Evolutionary conservation across 257 asterid species (phyloP).

Genomic region (Ophiorrhiza pumila): DNA sequence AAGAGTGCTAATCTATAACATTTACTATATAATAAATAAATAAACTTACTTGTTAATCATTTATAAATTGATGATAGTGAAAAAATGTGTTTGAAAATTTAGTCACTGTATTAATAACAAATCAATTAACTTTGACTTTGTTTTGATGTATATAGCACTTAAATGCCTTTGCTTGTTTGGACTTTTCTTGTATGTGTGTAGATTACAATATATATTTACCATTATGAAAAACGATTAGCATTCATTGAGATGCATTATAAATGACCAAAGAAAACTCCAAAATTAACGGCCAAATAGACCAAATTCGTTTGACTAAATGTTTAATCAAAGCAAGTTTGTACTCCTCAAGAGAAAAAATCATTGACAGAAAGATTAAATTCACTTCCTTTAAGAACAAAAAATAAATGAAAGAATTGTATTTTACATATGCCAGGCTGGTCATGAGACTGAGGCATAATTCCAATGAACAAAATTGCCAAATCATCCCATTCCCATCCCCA

Average conservation of each 20-base stretch:
- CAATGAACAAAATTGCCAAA: constrained; percentile 8
- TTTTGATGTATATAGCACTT: background rate
- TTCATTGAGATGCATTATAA: too few species aligned
- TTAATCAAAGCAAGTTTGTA: background rate
- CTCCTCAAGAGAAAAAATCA: background rate
- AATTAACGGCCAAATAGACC: constrained; percentile 2
- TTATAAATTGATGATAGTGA: too few species aligned
- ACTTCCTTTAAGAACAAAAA: too few species aligned
- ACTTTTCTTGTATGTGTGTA: background rate
- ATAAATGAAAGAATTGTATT: background rate
- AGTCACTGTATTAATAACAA: background rate
- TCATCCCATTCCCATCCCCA: constrained; percentile 18
- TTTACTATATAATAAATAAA: too few species aligned
- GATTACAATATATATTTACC: too few species aligned
- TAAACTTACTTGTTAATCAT: too few species aligned
- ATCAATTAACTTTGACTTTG: background rate
- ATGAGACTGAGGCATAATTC: background rate
- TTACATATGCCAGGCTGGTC: constrained; percentile 31
- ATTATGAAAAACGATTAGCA: too few species aligned
- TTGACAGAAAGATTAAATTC: too few species aligned
- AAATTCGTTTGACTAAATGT: constrained; percentile 6
- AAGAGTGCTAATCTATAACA: too few species aligned
- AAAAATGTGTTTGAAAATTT: too few species aligned
- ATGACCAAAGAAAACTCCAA: background rate
- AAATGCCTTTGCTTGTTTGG: background rate